Conservation (phyloP, 768 basidiomycete genomes). For the Calocybe indica region DNA sequence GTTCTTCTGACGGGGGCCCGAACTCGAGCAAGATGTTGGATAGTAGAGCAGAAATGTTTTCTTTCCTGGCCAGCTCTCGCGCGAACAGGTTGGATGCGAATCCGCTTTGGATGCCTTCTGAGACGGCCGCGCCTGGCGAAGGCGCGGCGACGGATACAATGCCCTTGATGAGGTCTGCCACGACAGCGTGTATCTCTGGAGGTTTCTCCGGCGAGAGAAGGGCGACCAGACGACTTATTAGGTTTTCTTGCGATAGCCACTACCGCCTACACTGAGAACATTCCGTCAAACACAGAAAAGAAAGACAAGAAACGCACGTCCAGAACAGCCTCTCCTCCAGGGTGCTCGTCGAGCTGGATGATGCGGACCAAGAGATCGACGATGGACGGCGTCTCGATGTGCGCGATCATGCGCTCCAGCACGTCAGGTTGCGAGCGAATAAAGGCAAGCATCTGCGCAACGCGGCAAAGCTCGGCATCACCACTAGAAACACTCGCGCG, state of each 20-base stretch:
- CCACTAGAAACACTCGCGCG: not conserved
- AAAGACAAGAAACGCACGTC: constrained; percentile 58
- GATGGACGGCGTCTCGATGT: constrained; percentile 86
- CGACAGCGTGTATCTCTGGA: constrained; percentile 75
- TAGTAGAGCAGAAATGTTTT: constrained; percentile 65
- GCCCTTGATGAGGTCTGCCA: constrained; percentile 87
- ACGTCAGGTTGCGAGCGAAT: constrained; percentile 79
- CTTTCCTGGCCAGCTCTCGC: constrained; percentile 73
- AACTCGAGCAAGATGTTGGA: constrained; percentile 76
- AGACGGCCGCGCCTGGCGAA: constrained; percentile 70
- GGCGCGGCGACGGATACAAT: constrained; percentile 94
- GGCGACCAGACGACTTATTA: constrained; percentile 77
- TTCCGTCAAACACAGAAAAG: constrained; percentile 4
- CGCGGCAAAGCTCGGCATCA: constrained; percentile 9
- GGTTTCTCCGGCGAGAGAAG: constrained; percentile 76
- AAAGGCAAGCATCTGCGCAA: constrained; percentile 81
- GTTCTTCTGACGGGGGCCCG: no score
- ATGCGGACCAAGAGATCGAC: constrained; percentile 89
- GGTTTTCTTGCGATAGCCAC: constrained; percentile 84
- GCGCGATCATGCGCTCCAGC: constrained; percentile 74
- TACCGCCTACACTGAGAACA: constrained; percentile 23
- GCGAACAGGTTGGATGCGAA: constrained; percentile 84
- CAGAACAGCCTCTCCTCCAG: constrained; percentile 75
- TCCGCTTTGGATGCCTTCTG: constrained; percentile 62
- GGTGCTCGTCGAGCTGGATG: constrained; percentile 83